Evolutionary conservation across 805 yeast species (phyloP).

Genomic region (Saccharomycopsis lassenensis): DNA sequence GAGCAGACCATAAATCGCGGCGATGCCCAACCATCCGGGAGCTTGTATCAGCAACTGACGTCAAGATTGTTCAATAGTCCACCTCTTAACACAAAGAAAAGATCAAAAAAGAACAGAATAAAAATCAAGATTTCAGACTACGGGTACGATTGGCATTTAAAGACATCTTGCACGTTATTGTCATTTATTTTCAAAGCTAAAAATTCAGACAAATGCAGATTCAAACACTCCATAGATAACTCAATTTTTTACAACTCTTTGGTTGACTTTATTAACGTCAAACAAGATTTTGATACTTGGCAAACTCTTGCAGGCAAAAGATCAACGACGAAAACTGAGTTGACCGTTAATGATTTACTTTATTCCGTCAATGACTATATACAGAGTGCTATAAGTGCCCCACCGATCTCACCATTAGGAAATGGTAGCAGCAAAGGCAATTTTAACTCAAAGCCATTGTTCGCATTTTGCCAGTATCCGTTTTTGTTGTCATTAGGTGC

Average conservation of each 20-base stretch:
- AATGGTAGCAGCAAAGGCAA: not conserved
- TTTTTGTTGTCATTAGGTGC: slow-evolving; percentile 73
- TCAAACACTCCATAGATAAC: slow-evolving; percentile 25
- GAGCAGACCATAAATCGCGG: too few relatives aligned
- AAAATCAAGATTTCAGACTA: slow-evolving; percentile 45
- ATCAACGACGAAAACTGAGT: slow-evolving; percentile 12
- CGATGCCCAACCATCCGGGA: too few relatives aligned
- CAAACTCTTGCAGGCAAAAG: slow-evolving; percentile 32
- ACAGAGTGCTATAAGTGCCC: slow-evolving; percentile 11
- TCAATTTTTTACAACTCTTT: slow-evolving; percentile 65
- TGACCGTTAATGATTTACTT: slow-evolving; percentile 5
- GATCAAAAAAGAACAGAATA: slow-evolving; percentile 18
- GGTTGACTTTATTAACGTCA: slow-evolving; percentile 69
- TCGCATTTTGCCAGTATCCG: slow-evolving; percentile 74
- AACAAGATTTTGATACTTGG: slow-evolving; percentile 81
- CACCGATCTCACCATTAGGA: not conserved
- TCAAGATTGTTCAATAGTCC: not conserved
- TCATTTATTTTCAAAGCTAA: slow-evolving; percentile 48
- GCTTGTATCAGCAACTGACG: too few relatives aligned
- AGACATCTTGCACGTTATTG: slow-evolving; percentile 51
- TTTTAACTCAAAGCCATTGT: slow-evolving; percentile 22
- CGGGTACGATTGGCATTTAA: slow-evolving; percentile 73
- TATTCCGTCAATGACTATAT: slow-evolving; percentile 16
- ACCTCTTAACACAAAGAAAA: slow-evolving; percentile 13
- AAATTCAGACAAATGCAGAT: slow-evolving; percentile 22